Evolutionary conservation across 306 rosid species (phyloP).

Genomic region (Acacia crassicarpa): DNA sequence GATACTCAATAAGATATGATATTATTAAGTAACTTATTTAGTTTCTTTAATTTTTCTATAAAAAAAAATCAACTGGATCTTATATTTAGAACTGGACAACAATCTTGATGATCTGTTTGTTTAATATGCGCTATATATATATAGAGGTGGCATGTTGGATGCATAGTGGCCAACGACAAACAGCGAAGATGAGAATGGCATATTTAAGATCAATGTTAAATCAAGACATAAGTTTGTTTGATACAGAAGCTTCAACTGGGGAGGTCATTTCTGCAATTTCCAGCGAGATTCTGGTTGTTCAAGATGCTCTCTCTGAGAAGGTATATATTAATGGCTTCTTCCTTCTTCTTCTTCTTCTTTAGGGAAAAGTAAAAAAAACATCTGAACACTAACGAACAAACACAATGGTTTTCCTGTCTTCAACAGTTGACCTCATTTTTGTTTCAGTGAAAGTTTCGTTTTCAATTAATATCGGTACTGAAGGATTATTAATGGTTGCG

Average conservation of each 20-base stretch:
- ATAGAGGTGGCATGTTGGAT: constrained; percentile 99
- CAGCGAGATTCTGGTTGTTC: constrained; percentile 71
- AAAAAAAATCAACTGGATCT: too few relatives aligned
- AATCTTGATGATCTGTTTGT: background rate
- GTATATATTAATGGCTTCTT: constrained; percentile 21
- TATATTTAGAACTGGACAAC: too few relatives aligned
- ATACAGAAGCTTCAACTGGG: constrained; percentile 90
- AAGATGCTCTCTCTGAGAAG: constrained; percentile 95
- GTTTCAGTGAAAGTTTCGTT: background rate
- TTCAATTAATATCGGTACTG: background rate
- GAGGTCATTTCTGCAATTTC: constrained; percentile 91
- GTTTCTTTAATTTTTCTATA: too few relatives aligned
- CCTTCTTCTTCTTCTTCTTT: background rate
- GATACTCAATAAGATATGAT: too few relatives aligned
- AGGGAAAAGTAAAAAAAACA: background rate
- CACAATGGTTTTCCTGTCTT: background rate
- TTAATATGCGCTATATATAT: constrained; percentile 10
- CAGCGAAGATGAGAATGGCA: constrained; percentile 97
- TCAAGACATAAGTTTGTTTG: constrained; percentile 91
- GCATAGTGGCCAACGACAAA: constrained; percentile 94
- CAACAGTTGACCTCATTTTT: background rate
- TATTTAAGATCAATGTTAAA: constrained; percentile 81
- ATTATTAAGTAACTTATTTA: too few relatives aligned
- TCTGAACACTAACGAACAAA: background rate
- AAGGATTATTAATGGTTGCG: background rate